A percentile compares a stretch with the other conserved stretches of the same genome.
Conservation (phyloP, 352 stramenopile genomes). For the Phytophthora uliginosa region DNA sequence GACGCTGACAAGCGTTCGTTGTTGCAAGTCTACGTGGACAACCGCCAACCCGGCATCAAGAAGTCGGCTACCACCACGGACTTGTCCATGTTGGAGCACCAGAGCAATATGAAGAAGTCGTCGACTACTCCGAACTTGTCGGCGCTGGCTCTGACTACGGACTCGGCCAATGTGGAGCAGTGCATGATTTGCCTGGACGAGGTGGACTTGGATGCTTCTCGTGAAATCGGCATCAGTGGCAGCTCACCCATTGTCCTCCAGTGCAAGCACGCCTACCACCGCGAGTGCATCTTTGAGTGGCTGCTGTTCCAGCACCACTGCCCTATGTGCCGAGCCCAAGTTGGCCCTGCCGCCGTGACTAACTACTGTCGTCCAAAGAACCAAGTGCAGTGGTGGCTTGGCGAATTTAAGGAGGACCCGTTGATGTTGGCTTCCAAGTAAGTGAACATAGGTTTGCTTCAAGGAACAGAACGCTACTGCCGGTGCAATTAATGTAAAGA, state of each 20-base stretch:
- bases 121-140: conserved; percentile 37
- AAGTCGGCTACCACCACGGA: conserved; percentile 38
- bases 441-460: not conserved
- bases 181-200: conserved; percentile 68
- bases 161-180: conserved; percentile 34
- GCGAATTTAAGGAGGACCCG: conserved; percentile 57
- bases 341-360: conserved; percentile 49
- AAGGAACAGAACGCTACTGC: not conserved
- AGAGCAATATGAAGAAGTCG: conserved; percentile 41
- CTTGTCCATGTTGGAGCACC: conserved; percentile 37
- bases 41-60: conserved; percentile 46
- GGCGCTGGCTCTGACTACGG: conserved; percentile 25
- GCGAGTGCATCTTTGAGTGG: conserved; percentile 72
- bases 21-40: conserved; percentile 77
- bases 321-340: conserved; percentile 54
- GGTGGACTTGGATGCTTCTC: conserved; percentile 31
- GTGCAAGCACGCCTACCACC: conserved; percentile 67
- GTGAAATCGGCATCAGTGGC: conserved; percentile 27
- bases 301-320: conserved; percentile 65
- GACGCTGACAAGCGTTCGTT: conserved; percentile 66
- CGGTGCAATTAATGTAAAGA: not conserved
- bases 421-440: conserved; percentile 30
- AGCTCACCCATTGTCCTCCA: conserved; percentile 47
- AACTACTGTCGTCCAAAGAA: conserved; percentile 64
- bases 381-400: conserved; percentile 72